Percentiles rank a stretch among this genome's conserved stretches.
Evolutionary conservation across 1,284 basidiomycete genomes (phyloP).

Genomic region (Coniferiporia sulphurascens): DNA sequence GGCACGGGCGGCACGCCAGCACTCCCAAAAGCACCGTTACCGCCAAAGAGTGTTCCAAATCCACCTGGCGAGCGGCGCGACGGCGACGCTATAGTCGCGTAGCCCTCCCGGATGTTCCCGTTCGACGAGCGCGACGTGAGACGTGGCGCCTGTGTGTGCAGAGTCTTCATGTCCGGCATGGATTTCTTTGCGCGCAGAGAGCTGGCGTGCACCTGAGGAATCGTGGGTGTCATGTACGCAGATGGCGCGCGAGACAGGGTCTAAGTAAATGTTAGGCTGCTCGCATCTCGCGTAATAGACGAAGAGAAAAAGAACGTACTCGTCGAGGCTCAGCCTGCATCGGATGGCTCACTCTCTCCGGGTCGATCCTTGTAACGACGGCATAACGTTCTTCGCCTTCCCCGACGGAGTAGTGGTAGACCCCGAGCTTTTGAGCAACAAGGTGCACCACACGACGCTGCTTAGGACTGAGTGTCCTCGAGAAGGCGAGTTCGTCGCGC

Average conservation of each 20-base stretch:
- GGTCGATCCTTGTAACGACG: constrained; percentile 85
- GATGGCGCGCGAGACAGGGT: constrained; percentile 74
- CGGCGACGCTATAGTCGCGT: constrained; percentile 82
- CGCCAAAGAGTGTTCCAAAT: constrained; percentile 65
- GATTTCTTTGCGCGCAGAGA: constrained; percentile 88
- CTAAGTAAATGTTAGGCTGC: constrained; percentile 39
- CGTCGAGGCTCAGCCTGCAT: constrained; percentile 18
- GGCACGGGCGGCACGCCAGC: constrained; percentile 69
- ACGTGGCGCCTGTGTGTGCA: constrained; percentile 76
- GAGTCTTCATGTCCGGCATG: constrained; percentile 89
- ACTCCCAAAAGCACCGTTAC: constrained; percentile 39
- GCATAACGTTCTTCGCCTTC: constrained; percentile 92
- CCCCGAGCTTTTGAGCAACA: constrained; percentile 91
- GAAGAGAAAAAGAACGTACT: constrained; percentile 20
- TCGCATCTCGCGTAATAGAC: constrained; percentile 3
- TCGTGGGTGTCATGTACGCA: constrained; percentile 57
- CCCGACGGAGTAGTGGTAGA: constrained; percentile 92
- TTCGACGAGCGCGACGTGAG: constrained; percentile 81
- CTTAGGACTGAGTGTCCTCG: constrained; percentile 76
- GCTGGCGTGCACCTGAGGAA: constrained; percentile 41
- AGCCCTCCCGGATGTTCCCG: constrained; percentile 87
- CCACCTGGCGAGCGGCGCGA: constrained; percentile 67
- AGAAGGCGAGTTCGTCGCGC: constrained; percentile 96
- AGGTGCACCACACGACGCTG: constrained; percentile 93
- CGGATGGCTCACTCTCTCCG: constrained; percentile 54